These are phyloP conservation scores for Hagleromyces aurorensis DNA, from an alignment of 805 yeast genomes.

Conservation along the genomic window DNA sequence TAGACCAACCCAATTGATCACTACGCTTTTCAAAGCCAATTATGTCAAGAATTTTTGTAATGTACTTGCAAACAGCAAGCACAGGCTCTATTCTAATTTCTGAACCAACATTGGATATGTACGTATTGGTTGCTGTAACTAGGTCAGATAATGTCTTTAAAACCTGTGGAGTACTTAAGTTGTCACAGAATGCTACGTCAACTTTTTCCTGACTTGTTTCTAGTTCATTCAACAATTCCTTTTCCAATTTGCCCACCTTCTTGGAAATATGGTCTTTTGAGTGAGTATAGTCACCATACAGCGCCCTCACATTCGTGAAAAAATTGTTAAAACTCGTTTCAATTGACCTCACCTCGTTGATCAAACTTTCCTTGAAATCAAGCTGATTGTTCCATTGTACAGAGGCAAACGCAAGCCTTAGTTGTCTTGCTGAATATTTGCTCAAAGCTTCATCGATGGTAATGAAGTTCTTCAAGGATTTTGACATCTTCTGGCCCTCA, in stretches of 20 bases:
- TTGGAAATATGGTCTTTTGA: slow-evolving; percentile 46
- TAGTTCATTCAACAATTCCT: slow-evolving; percentile 44
- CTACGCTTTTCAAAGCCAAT: slow-evolving; percentile 69
- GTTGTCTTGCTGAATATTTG: slow-evolving; percentile 66
- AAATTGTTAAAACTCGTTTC: slow-evolving; percentile 75
- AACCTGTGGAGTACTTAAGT: slow-evolving; percentile 71
- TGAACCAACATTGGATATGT: slow-evolving; percentile 47
- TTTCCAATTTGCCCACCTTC: slow-evolving; percentile 50
- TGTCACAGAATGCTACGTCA: slow-evolving; percentile 81
- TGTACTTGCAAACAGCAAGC: slow-evolving; percentile 53
- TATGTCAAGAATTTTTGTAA: slow-evolving; percentile 59
- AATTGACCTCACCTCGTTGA: slow-evolving; percentile 65
- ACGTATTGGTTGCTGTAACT: slow-evolving; percentile 63
- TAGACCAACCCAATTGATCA: slow-evolving; percentile 79
- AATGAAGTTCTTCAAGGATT: slow-evolving; percentile 88
- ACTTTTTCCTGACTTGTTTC: slow-evolving; percentile 47
- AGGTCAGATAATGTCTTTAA: slow-evolving; percentile 58
- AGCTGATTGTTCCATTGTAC: slow-evolving; percentile 89
- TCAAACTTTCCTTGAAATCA: slow-evolving; percentile 80
- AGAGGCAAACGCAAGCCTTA: slow-evolving; percentile 83
- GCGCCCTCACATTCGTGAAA: slow-evolving; percentile 81
- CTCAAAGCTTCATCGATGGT: slow-evolving; percentile 85
- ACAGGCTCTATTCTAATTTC: slow-evolving; percentile 60
- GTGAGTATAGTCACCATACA: slow-evolving; percentile 62
- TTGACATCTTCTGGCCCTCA: slow-evolving; percentile 98